Base-by-base conservation (phyloP, 2,329 filamentous ascomycete genomes). In the Cryphonectria japonica region DNA sequence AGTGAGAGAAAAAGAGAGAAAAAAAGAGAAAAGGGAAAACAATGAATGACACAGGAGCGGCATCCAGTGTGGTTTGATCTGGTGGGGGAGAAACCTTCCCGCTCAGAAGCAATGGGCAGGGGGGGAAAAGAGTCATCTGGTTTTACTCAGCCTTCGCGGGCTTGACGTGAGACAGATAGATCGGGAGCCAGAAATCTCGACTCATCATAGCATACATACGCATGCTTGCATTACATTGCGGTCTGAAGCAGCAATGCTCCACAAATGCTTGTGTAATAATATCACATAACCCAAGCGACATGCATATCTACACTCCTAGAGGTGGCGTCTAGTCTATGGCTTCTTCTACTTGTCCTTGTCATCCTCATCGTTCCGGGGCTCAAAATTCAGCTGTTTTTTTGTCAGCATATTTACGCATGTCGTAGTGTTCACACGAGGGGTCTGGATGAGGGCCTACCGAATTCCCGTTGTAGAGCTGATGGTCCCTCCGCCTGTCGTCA, bases 381-480 rank as follows among this genome's bases (percentile, higher is more conserved):
- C 87, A 74, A 92, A 93, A 75, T 92, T 92, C 69, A 91, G 79
- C 89, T 92, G 74, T 67, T 61, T 19, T 2, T 2, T 68, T 67
- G 74, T 81, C 75, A 84, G 81, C 2, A 32, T 22, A 32, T 22
- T 14, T 19, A 14, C 46, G 39, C 3, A 14, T 43, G 39, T 64
- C 8, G 22, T 14, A 64, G 8, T 46, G 37, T 29, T 64, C 37
- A 64, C 41, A n/a, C 19, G 19, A 26, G 11, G 34, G 39, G 22
- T 39, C 39, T 22, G 13, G 8, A 26, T 50, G 2, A 61, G 13
- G n/a, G 82, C 88, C 81, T 84, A 95, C 93, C 78, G 93, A 93
- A 78, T 97, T 98, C 1, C 95, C 95, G 77, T 98, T 98, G 78
- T 98, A 97, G 63, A 97, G 87, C 77, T 97, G 91, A 61, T 89